phyloP scores from a whole-genome alignment of 495 filamentous ascomycete genomes.

The Aspergillus affinis region DNA sequence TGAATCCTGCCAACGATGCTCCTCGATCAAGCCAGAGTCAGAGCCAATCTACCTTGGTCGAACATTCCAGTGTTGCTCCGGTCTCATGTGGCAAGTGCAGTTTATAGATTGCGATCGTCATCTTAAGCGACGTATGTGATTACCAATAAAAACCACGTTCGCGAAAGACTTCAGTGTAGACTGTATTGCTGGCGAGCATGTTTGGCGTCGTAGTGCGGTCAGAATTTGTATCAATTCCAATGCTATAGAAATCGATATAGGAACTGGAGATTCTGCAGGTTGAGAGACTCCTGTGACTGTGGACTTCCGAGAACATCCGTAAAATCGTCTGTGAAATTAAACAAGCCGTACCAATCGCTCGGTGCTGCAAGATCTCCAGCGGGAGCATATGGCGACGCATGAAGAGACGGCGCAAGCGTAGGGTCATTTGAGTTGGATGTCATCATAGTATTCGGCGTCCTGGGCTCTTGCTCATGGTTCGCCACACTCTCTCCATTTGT shows the following conservation, averaged over 20 bases:
- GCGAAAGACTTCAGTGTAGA: too few species aligned
- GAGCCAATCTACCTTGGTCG: not conserved
- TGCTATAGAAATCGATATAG: conserved; percentile 39
- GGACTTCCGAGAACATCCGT: conserved; percentile 31
- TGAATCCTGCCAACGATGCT: not conserved
- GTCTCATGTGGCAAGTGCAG: not conserved
- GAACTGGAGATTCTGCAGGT: conserved; percentile 42
- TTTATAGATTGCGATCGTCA: not conserved
- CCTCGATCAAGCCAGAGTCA: not conserved
- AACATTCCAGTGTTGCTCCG: conserved; percentile 1
- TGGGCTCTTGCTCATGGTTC: not conserved
- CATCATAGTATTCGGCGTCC: not conserved
- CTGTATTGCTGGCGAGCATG: too few species aligned
- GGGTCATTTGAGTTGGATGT: not conserved
- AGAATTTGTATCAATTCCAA: too few species aligned
- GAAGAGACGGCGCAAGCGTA: not conserved
- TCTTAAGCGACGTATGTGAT: too few species aligned
- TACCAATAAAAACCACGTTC: too few species aligned
- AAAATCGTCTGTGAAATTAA: conserved; percentile 39
- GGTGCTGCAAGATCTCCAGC: conserved; percentile 14
- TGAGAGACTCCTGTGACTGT: conserved; percentile 35
- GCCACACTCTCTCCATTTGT: not conserved
- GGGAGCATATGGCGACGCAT: not conserved
- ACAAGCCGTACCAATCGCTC: conserved; percentile 38
- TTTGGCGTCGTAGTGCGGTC: too few species aligned